Evolutionary conservation across 768 basidiomycete species (phyloP).

Genomic region (Pholiota microspora): DNA sequence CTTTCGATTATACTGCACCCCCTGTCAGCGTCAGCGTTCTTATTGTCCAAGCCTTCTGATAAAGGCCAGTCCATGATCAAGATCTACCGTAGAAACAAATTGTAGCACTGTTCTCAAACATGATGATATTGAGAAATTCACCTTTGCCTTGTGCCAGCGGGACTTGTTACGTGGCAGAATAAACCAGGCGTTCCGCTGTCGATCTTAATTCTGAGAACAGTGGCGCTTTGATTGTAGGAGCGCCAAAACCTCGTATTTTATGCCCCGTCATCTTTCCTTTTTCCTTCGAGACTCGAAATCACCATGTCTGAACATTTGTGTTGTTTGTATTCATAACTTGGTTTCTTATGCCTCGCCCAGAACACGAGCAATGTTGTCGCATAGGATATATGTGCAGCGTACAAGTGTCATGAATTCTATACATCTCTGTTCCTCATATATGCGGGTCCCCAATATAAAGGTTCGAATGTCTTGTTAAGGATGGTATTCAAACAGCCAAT

Average conservation of each 20-base stretch:
- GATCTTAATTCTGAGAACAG: neutral
- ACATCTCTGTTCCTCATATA: too few relatives aligned
- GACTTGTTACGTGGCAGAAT: too few relatives aligned
- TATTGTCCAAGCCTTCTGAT: slow-evolving; percentile 28
- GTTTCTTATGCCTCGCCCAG: neutral
- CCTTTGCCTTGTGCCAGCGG: too few relatives aligned
- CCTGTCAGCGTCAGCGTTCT: slow-evolving; percentile 41
- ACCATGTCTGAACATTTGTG: slow-evolving; percentile 2
- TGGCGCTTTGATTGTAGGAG: neutral
- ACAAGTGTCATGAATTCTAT: too few relatives aligned
- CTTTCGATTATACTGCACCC: slow-evolving; percentile 54
- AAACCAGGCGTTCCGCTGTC: too few relatives aligned
- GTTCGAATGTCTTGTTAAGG: too few relatives aligned
- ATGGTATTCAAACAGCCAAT: slow-evolving; percentile 2
- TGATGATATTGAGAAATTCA: too few relatives aligned
- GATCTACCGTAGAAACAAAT: neutral
- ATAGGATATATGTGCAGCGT: too few relatives aligned
- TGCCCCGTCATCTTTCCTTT: neutral
- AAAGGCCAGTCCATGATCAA: neutral
- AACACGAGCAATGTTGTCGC: too few relatives aligned
- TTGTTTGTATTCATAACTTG: neutral
- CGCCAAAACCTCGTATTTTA: slow-evolving; percentile 3
- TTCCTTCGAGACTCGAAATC: neutral
- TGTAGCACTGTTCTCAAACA: neutral
- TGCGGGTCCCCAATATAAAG: too few relatives aligned